Conservation (phyloP, 495 filamentous ascomycete genomes). For the Jackrogersella minutella region DNA sequence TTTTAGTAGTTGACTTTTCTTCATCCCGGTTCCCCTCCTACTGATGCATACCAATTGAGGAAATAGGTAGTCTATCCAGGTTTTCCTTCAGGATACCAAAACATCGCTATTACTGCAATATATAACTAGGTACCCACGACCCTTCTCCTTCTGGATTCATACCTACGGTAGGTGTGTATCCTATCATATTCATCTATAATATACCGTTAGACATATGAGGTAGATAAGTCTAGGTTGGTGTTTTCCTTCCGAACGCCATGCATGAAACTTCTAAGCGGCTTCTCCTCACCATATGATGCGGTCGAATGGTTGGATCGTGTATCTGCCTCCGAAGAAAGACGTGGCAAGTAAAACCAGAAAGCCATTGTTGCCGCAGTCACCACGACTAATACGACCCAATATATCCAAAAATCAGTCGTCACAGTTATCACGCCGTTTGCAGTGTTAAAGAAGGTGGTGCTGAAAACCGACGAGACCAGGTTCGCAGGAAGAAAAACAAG, state of each 20-base stretch:
- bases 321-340: not conserved
- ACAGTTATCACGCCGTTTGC: not conserved
- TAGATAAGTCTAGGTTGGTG: not conserved
- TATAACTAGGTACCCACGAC: no score
- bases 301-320: not conserved
- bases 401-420: not conserved
- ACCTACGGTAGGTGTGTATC: not conserved
- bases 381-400: not conserved
- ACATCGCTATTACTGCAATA: no score
- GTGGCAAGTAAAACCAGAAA: not conserved
- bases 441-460: not conserved
- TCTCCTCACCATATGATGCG: not conserved
- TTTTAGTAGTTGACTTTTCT: no score
- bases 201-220: not conserved
- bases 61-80: no score
- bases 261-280: not conserved
- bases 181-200: not conserved
- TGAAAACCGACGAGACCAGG: not conserved
- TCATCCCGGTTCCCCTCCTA: no score
- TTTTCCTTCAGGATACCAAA: not conserved
- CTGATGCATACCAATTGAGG: no score
- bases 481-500: constrained; percentile 2
- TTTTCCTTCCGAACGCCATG: no score
- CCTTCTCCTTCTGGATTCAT: not conserved
- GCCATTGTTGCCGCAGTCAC: not conserved